A percentile compares a stretch with the other conserved stretches of the same genome.
These are phyloP conservation scores for Serendipita indica DNA, from an alignment of 768 basidiomycete species.

Conservation along the genomic window DNA sequence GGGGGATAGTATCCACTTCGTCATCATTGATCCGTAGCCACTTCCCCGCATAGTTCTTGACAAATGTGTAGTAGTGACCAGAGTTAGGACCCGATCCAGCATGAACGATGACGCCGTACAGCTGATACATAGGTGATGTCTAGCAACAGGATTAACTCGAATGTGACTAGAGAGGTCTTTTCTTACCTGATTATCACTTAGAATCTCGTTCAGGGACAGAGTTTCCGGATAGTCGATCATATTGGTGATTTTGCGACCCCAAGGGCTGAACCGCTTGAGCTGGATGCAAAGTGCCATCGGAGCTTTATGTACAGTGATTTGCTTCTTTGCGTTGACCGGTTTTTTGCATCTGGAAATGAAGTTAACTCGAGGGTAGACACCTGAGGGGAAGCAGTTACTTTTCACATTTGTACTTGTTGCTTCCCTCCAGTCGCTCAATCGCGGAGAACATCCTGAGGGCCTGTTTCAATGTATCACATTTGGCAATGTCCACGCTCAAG, in stretches of 20 bases:
- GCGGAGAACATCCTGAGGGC: slow-evolving; percentile 70
- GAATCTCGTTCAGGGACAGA: slow-evolving; percentile 56
- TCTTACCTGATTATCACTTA: slow-evolving; percentile 58
- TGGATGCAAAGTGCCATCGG: slow-evolving; percentile 84
- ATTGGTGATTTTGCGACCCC: slow-evolving; percentile 75
- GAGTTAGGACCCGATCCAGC: slow-evolving; percentile 86
- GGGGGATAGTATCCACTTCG: slow-evolving; percentile 32
- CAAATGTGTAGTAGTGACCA: slow-evolving; percentile 85
- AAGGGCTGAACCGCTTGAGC: slow-evolving; percentile 84
- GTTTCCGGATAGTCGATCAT: slow-evolving; percentile 63
- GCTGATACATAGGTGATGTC: slow-evolving; percentile 61
- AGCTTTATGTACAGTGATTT: slow-evolving; percentile 75
- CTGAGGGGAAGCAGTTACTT: slow-evolving; percentile 43
- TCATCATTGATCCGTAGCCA: slow-evolving; percentile 98
- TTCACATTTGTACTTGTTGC: slow-evolving; percentile 97
- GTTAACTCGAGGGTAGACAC: background rate
- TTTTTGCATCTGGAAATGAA: slow-evolving; percentile 62
- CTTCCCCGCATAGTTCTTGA: slow-evolving; percentile 48
- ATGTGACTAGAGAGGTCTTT: background rate
- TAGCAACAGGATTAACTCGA: background rate
- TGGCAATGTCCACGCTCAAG: slow-evolving; percentile 77
- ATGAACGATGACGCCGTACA: slow-evolving; percentile 89
- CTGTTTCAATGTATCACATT: slow-evolving; percentile 43
- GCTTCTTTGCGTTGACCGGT: slow-evolving; percentile 77
- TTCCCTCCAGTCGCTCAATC: slow-evolving; percentile 69